Evolutionary conservation across 192 early-diverging fungal genomes (phyloP), one percentile per base, ranked within the genome.

Genomic region (Thamnidium elegans): DNA sequence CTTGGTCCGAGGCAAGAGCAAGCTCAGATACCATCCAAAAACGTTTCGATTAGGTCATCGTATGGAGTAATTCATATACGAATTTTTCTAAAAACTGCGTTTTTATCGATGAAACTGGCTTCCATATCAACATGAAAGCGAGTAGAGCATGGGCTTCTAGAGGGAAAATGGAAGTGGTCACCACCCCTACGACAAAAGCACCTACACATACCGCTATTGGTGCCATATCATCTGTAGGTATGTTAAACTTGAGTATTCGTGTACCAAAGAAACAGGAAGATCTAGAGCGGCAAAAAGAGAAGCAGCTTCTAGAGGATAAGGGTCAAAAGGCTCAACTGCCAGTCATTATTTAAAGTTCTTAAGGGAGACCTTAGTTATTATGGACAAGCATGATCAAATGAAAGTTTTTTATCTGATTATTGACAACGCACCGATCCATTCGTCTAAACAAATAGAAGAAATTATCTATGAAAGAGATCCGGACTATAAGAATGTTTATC

Each of bases 401-500:
- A 61, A 7, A n/a, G 21, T 23, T 1, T 46, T 7, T 15, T 56
- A 75, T 58, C 20, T 72, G 2, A 59, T 72, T 5, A 67, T 72
- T 47, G 65, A 72, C 34, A 67, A 64, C 17, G 32, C 55, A 39
- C 55, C 55, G 32, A 56, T 56, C 14, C 55, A 56, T 8, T 36
- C 36, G 10, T 34, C 55, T 20, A 10, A 2, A 17, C 7, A 56
- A 17, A 56, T 56, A 51, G 50, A 51, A n/a, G 19, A n/a, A 15
- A 32, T 34, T 6, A 42, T 56, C 13, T 36, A 13, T 11, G 31
- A 32, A 34, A 42, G 51, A 56, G 36, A 46, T 48, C 15, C 46
- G 26, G 65, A 58, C 5, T 58, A 67, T 47, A 30, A 36, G n/a
- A 63, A 60, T 43, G 55, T 62, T n/a, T 72, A 56, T 50, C 47